phyloP scores from a whole-genome alignment of 2,329 filamentous ascomycete genomes.

The Sclerotinia nivalis region DNA sequence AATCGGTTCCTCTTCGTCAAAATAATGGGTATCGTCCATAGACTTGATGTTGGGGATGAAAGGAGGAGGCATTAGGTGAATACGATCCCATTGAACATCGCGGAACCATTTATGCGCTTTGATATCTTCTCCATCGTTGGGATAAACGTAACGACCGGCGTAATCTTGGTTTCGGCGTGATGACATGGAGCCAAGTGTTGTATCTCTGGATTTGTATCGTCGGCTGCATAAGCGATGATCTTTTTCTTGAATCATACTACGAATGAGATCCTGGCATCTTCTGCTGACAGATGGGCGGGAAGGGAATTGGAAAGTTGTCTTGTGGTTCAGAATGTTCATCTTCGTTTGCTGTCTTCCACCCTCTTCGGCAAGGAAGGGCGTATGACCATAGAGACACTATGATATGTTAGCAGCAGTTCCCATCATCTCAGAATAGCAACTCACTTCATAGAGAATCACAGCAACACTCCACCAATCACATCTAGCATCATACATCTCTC shows the following conservation, averaged over 20 bases:
- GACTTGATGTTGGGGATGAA: slow-evolving; percentile 73
- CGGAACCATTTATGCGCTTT: slow-evolving; percentile 86
- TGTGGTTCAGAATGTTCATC: slow-evolving; percentile 76
- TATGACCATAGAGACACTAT: slow-evolving; percentile 83
- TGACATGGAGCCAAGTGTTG: slow-evolving; percentile 21
- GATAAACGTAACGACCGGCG: slow-evolving; percentile 68
- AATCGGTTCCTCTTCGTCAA: slow-evolving; percentile 78
- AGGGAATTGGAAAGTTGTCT: slow-evolving; percentile 70
- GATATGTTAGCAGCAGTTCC: not conserved
- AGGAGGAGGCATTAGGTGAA: slow-evolving; percentile 72
- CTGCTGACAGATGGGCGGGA: slow-evolving; percentile 63
- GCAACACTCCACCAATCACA: slow-evolving; percentile 98
- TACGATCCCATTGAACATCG: slow-evolving; percentile 72
- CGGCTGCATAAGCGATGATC: slow-evolving; percentile 74
- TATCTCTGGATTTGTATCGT: slow-evolving; percentile 70
- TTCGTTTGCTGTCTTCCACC: slow-evolving; percentile 76
- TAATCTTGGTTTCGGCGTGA: slow-evolving; percentile 41
- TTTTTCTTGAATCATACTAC: slow-evolving; percentile 70
- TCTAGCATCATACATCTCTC: slow-evolving; percentile 81
- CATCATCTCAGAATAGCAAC: slow-evolving; percentile 19
- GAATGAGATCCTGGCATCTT: slow-evolving; percentile 76
- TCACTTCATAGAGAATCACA: slow-evolving; percentile 82
- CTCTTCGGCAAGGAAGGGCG: slow-evolving; percentile 82
- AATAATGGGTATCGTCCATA: slow-evolving; percentile 80
- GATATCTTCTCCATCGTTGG: slow-evolving; percentile 85